Evolutionary conservation across 495 filamentous ascomycete species (phyloP), one percentile per base, ranked within the genome.

Genomic region (Zalerion maritima): DNA sequence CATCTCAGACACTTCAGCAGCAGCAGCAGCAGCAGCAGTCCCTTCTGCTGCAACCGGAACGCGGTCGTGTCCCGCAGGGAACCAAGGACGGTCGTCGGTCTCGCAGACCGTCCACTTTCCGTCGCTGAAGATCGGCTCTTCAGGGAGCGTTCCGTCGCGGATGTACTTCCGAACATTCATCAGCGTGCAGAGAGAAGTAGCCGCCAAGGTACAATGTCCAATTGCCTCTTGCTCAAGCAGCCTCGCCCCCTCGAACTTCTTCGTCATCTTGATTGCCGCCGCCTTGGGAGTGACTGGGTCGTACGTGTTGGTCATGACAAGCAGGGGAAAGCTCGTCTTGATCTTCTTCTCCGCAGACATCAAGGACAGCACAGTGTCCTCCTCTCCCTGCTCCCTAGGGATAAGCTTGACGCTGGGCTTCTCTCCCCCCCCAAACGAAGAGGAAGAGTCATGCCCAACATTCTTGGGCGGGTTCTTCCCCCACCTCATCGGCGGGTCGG

Each of bases 241-340:
- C 1, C 57, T 57, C 1, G 64, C 53, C n/a, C 43, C 47, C 4
- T 50, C 36, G 27, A 66, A 68, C 36, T 50, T 50, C 18, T 44
- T 42, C 12, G 65, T 51, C 65, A 69, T 69, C 24, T 60, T 58
- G n/a, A 60, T 49, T 0, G 58, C 67, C n/a, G 57, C 48, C 12
- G 29, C 15, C 4, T 75, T 42, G 3, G 72, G 62, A 0, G 69
- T 74, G 18, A 77, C 71, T 0, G 73, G 75, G 28, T 80, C 73
- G 9, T 62, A 47, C 0, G 54, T 59, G 41, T 69, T 77, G 28
- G 59, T 64, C 2, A 78, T 46, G 31, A 80, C 67, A 8, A 80
- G 49, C 19, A 80, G 39, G 1, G 73, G 73, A 36, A 69, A 62
- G 0, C 60, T 52, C 3, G 69, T 74, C 10, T 59, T 41, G 34